Evolutionary conservation across 2,329 filamentous ascomycete species (phyloP), one percentile per base, ranked within the genome.

Genomic region (Monilinia fructigena): DNA sequence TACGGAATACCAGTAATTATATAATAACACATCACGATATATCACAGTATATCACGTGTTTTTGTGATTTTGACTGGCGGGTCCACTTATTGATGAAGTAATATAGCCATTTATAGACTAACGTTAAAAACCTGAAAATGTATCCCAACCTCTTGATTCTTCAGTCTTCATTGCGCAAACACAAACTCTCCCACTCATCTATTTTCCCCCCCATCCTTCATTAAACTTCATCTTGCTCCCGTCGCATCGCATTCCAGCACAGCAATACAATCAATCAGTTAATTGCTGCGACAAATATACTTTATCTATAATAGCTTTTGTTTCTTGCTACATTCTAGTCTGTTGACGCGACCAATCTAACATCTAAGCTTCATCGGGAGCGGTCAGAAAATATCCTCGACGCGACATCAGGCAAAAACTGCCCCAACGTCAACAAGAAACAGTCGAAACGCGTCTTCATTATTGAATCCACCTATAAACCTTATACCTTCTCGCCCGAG

Each of bases 101-200:
- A 47, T n/a, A 38, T 47, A 26, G 20, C 28, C 42, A 50, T 18
- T 38, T 14, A 18, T 5, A 2, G 42, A 5, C 47, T 60, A 60
- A 28, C 28, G 45, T 16, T n/a, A 59, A 48, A 18, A 20, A 45
- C n/a, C 12, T 47, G 4, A 31, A 59, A 59, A 59, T 59, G 56
- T 47, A 64, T 56, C 53, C 63, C 63, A 64, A 42, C 54, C 63
- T 65, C 63, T 65, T 50, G 54, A 65, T 65, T 65, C 63, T 65
- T 65, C 52, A 42, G 45, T 35, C 38, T 63, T 47, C 26, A 35
- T 65, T 59, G 52, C 42, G 42, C 63, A 28, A 59, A 64, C 40
- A 56, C 31, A 42, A 45, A 42, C 40, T 16, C 50, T 48, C 56
- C n/a, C n/a, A n/a, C n/a, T n/a, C n/a, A n/a, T n/a, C n/a, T n/a